Evolutionary conservation across 2,329 filamentous ascomycete species (phyloP).

Genomic region (Botrytis fragariae): DNA sequence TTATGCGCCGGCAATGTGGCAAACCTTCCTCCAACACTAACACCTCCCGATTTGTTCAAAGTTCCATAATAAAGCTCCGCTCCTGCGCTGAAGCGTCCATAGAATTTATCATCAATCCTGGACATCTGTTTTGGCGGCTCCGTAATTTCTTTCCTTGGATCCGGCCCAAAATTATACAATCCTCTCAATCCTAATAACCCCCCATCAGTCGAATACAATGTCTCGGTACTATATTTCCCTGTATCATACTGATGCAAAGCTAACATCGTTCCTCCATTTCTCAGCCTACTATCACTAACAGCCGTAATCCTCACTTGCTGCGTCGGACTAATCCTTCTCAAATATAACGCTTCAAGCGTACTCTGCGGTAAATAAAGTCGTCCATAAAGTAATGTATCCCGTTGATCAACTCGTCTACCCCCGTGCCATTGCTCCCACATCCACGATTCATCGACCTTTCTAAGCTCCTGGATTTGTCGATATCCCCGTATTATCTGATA

Average conservation of each 20-base stretch:
- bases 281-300: constrained; percentile 68
- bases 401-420: constrained; percentile 49
- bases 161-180: constrained; percentile 83
- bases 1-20: constrained; percentile 77
- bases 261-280: constrained; percentile 73
- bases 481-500: constrained; percentile 80
- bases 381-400: constrained; percentile 67
- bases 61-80: constrained; percentile 95
- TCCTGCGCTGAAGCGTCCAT: constrained; percentile 84
- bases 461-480: constrained; percentile 68
- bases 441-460: constrained; percentile 48
- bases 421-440: constrained; percentile 54
- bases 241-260: constrained; percentile 77
- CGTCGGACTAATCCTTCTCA: constrained; percentile 73
- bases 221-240: constrained; percentile 85
- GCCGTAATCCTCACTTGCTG: constrained; percentile 78
- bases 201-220: constrained; percentile 88
- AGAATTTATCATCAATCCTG: constrained; percentile 55
- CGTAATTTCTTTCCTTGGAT: constrained; percentile 31
- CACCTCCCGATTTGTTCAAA: constrained; percentile 87
- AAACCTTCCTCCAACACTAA: constrained; percentile 86
- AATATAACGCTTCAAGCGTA: constrained; percentile 79
- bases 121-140: constrained; percentile 24
- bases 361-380: constrained; percentile 80
- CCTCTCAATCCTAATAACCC: constrained; percentile 83